These are phyloP conservation scores for Rehmannia glutinosa DNA, from an alignment of 257 asterid species.

Conservation along the genomic window DNA sequence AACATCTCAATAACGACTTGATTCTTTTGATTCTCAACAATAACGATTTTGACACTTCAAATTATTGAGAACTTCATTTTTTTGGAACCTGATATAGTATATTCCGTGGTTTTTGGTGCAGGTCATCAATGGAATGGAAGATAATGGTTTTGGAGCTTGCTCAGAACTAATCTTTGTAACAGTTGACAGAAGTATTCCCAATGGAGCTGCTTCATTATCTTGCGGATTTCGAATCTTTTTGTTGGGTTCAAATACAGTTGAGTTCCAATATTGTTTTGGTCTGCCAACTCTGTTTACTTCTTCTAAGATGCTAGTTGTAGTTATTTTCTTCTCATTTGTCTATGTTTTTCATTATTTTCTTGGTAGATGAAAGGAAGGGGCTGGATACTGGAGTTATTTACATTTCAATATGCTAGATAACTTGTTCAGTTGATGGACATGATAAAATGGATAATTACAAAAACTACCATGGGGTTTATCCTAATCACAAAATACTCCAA, in stretches of 20 bases:
- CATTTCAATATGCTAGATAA: neutral
- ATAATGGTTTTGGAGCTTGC: conserved; percentile 33
- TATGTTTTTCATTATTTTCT: too few relatives aligned
- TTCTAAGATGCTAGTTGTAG: too few relatives aligned
- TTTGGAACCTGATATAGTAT: neutral
- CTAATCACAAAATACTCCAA: too few relatives aligned
- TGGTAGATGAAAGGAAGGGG: too few relatives aligned
- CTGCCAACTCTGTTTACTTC: neutral
- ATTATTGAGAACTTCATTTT: neutral
- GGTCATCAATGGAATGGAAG: conserved; percentile 41
- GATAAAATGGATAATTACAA: too few relatives aligned
- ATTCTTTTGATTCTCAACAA: neutral
- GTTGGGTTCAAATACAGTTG: conserved; percentile 32
- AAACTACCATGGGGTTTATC: too few relatives aligned
- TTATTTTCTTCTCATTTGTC: too few relatives aligned
- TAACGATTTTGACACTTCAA: neutral
- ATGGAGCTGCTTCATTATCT: conserved; percentile 22
- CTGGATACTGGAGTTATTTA: neutral
- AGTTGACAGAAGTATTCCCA: conserved; percentile 23
- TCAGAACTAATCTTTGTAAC: conserved; percentile 50
- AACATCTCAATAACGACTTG: neutral
- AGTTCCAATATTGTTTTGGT: neutral
- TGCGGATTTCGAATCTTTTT: conserved; percentile 49
- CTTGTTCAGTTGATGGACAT: conserved; percentile 2
- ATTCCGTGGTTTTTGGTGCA: conserved; percentile 24